A percentile compares a stretch with the other conserved stretches of the same genome.
These are phyloP conservation scores for Agrocybe praecox DNA, from an alignment of 768 basidiomycete genomes.

Conservation along the genomic window DNA sequence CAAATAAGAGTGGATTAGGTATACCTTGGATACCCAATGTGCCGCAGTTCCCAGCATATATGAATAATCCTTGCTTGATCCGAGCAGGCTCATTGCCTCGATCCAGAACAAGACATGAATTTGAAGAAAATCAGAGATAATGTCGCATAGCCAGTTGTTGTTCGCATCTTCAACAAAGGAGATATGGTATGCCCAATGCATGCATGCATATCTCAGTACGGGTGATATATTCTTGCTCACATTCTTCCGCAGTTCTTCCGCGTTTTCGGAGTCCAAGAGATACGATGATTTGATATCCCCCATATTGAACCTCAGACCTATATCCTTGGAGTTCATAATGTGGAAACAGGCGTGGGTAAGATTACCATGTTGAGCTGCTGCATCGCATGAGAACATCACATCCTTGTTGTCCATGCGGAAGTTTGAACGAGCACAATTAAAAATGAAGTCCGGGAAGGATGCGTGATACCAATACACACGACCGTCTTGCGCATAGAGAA, in stretches of 20 bases:
- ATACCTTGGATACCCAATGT: conserved; percentile 7
- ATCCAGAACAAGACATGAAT: conserved; percentile 27
- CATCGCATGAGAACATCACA: no score
- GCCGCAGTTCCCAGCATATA: conserved; percentile 15
- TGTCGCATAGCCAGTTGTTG: background rate
- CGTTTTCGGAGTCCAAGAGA: conserved; percentile 13
- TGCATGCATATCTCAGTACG: conserved; percentile 10
- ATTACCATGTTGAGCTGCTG: background rate
- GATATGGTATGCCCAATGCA: conserved; percentile 15
- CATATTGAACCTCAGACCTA: conserved; percentile 20
- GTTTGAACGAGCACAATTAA: conserved; percentile 1
- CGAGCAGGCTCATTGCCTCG: conserved; percentile 28
- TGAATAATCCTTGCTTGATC: conserved; percentile 9
- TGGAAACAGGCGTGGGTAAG: conserved; percentile 16
- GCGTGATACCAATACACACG: conserved; percentile 8
- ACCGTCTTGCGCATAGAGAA: conserved; percentile 5
- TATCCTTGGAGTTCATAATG: conserved; percentile 13
- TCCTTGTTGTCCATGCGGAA: no score
- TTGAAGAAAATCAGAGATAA: conserved; percentile 15
- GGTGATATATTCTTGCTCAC: conserved; percentile 12
- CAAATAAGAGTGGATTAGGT: background rate
- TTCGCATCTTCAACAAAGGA: background rate
- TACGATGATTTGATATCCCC: conserved; percentile 19
- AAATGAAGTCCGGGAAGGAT: conserved; percentile 11
- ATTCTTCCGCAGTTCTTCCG: background rate